Evolutionary conservation across 768 basidiomycete species (phyloP).

Genomic region (Mycena belliarum): DNA sequence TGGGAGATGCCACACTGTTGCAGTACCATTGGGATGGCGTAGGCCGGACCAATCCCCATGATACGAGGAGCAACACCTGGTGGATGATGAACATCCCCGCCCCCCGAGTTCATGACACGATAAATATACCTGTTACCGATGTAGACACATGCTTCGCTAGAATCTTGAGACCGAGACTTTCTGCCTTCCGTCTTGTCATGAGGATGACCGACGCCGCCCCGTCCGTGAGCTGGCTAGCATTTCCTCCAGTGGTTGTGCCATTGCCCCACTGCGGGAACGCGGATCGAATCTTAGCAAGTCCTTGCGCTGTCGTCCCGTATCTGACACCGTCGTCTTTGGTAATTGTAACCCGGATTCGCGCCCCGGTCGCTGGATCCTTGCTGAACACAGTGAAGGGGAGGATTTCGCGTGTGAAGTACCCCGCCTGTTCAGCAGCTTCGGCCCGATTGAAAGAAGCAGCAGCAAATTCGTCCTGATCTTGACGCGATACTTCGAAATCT

Average conservation of each 20-base stretch:
- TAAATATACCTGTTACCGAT: conserved; percentile 54
- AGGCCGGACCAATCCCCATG: conserved; percentile 86
- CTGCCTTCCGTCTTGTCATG: conserved; percentile 80
- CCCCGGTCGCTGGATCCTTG: conserved; percentile 56
- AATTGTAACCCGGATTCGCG: conserved; percentile 53
- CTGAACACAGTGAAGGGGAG: conserved; percentile 72
- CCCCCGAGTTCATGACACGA: background rate
- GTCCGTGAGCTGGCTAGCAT: conserved; percentile 84
- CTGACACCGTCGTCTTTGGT: conserved; percentile 79
- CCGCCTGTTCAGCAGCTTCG: conserved; percentile 68
- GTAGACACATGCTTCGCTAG: conserved; percentile 82
- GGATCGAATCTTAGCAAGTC: conserved; percentile 60
- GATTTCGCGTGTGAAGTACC: conserved; percentile 69
- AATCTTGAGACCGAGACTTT: conserved; percentile 69
- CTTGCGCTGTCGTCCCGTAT: conserved; percentile 68
- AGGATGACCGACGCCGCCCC: conserved; percentile 80
- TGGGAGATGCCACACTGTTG: conserved; percentile 63
- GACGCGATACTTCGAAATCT: conserved; percentile 70
- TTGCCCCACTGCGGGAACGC: conserved; percentile 87
- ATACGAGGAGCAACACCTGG: conserved; percentile 74
- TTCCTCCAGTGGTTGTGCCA: conserved; percentile 76
- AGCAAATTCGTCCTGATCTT: conserved; percentile 76
- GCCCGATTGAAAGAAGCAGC: conserved; percentile 79
- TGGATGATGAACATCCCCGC: background rate
- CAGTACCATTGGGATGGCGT: conserved; percentile 81